These are phyloP conservation scores for Phytomonas francai DNA, from an alignment of 208 protist genomes.

Conservation along the genomic window DNA sequence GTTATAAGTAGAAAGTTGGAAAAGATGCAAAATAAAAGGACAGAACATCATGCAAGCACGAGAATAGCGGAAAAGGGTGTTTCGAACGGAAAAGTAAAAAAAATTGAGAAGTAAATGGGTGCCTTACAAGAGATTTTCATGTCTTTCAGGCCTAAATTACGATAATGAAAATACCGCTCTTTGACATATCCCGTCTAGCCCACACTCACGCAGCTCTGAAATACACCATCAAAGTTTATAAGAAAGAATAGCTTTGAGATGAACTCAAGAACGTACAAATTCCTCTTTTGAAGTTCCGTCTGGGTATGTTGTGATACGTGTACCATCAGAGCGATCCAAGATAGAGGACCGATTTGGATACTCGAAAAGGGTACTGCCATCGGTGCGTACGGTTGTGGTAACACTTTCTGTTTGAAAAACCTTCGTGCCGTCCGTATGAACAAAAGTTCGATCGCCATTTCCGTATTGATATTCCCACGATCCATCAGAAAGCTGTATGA, in stretches of 20 bases:
- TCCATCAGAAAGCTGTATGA: conserved; percentile 50
- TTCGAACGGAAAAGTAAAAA: not conserved
- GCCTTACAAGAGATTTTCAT: not conserved
- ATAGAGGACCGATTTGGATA: conserved; percentile 71
- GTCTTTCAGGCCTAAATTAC: not conserved
- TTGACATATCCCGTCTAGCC: not conserved
- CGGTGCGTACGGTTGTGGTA: conserved; percentile 55
- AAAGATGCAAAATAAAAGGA: not conserved
- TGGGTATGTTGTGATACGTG: conserved; percentile 63
- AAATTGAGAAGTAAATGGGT: not conserved
- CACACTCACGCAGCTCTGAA: not conserved
- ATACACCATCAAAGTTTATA: not conserved
- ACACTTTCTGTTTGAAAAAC: conserved; percentile 47
- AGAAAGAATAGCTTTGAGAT: not conserved
- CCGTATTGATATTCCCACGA: conserved; percentile 74
- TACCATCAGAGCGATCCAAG: conserved; percentile 63
- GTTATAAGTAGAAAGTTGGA: not conserved
- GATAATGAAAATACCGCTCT: not conserved
- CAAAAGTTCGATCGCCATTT: conserved; percentile 55
- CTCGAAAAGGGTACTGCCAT: conserved; percentile 67
- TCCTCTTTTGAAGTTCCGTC: conserved; percentile 67
- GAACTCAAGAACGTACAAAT: conserved; percentile 9
- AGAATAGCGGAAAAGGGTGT: not conserved
- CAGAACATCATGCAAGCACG: not conserved
- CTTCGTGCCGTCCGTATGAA: conserved; percentile 47